Conservation (phyloP, 192 early-diverging fungal species). For the Jimgerdemannia flammicorona region DNA sequence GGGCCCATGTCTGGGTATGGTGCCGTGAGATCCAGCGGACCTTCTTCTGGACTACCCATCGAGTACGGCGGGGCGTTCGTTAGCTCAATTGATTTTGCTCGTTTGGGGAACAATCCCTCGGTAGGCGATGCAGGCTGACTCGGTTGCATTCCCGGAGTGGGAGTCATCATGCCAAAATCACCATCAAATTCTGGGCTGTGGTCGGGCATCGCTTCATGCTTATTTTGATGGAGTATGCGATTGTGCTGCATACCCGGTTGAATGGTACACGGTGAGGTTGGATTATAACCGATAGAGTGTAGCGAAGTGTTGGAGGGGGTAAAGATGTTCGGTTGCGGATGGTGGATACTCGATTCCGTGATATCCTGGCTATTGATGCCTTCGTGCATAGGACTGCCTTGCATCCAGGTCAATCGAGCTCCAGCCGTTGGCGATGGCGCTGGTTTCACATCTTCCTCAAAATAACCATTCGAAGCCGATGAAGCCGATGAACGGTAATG, state of each 20-base stretch:
- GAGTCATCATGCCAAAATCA: not conserved
- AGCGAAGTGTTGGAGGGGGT: not conserved
- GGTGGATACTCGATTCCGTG: not conserved
- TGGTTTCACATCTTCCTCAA: not conserved
- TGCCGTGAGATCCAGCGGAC: not conserved
- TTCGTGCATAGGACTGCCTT: not conserved
- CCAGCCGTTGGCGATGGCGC: not conserved
- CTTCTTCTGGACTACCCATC: not conserved
- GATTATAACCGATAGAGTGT: not conserved
- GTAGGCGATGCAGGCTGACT: not conserved
- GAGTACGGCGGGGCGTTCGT: not conserved
- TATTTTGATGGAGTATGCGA: not conserved
- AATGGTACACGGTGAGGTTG: not conserved
- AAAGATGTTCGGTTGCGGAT: not conserved
- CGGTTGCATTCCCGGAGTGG: not conserved
- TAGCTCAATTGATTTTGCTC: not conserved
- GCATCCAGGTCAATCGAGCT: not conserved
- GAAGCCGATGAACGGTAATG: not conserved
- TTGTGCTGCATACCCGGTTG: not conserved
- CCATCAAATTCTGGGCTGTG: not conserved
- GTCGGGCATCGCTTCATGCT: not conserved
- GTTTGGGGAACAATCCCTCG: not conserved
- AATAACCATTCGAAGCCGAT: not conserved
- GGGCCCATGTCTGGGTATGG: slow-evolving; percentile 21
- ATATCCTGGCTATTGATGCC: not conserved